phyloP scores from a whole-genome alignment of 2,329 filamentous ascomycete genomes.

The Aspergillus pseudoglaucus region DNA sequence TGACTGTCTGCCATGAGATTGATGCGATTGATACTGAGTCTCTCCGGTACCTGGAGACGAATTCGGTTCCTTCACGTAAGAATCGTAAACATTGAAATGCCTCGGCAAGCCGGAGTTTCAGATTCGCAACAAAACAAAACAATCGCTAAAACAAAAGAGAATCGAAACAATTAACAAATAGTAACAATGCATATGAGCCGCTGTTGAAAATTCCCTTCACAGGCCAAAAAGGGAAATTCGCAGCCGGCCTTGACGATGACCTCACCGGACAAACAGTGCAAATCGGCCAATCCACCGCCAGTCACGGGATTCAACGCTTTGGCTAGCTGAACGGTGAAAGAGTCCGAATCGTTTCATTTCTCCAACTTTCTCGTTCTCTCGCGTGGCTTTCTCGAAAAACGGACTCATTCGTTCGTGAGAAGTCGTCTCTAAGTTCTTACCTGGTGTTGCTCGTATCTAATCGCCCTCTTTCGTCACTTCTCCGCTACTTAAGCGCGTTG shows the following conservation, averaged over 20 bases:
- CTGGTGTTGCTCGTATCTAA: background rate
- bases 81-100: background rate
- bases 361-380: too few relatives aligned
- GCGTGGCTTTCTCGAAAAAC: too few relatives aligned
- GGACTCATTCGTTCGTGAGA: too few relatives aligned
- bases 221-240: background rate
- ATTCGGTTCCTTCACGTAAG: background rate
- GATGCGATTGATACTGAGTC: background rate
- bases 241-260: conserved; percentile 10
- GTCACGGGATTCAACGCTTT: background rate
- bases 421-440: too few relatives aligned
- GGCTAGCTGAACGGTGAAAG: too few relatives aligned
- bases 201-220: too few relatives aligned
- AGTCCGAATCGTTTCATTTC: too few relatives aligned
- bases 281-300: conserved; percentile 16
- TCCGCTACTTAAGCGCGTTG: background rate
- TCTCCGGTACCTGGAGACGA: background rate
- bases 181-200: too few relatives aligned
- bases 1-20: conserved; percentile 1
- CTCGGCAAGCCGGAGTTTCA: background rate
- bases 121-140: background rate
- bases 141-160: background rate
- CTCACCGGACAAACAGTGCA: conserved; percentile 28
- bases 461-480: background rate
- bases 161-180: background rate